phyloP scores from a whole-genome alignment of 1,284 basidiomycete species.

The Boletus semigastroideus region DNA sequence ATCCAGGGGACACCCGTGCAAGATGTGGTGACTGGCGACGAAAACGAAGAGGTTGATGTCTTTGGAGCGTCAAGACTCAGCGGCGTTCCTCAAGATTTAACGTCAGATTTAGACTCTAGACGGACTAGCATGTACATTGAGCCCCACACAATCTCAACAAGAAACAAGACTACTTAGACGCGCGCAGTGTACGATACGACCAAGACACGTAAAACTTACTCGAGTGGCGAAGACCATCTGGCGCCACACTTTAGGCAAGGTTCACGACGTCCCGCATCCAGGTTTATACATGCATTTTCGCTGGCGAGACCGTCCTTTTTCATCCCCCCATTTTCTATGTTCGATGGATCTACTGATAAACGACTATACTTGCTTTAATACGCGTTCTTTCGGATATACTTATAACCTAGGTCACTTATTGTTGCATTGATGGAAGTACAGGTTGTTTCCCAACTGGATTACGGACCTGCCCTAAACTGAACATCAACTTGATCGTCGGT shows the following conservation, averaged over 20 bases:
- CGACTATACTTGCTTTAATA: conserved; percentile 23
- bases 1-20: conserved; percentile 7
- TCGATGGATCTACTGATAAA: conserved; percentile 6
- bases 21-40: conserved; percentile 6
- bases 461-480: conserved; percentile 24
- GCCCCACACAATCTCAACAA: not conserved
- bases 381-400: conserved; percentile 23
- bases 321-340: not conserved
- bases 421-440: too few species aligned
- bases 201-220: not conserved
- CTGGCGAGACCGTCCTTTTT: conserved; percentile 5
- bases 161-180: conserved; percentile 1
- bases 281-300: conserved; percentile 1
- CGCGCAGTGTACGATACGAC: conserved; percentile 27
- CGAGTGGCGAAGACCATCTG: not conserved
- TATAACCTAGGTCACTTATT: conserved; percentile 5
- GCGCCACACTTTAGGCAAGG: not conserved
- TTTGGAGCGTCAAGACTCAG: conserved; percentile 8
- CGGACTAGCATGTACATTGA: conserved; percentile 1
- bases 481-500: not conserved
- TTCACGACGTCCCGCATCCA: not conserved
- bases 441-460: too few species aligned
- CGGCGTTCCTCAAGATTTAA: conserved; percentile 7
- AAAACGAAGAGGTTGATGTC: conserved; percentile 7
- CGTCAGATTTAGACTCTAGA: conserved; percentile 9